phyloP scores from a whole-genome alignment of 2,329 filamentous ascomycete genomes.

The Colletotrichum siamense region DNA sequence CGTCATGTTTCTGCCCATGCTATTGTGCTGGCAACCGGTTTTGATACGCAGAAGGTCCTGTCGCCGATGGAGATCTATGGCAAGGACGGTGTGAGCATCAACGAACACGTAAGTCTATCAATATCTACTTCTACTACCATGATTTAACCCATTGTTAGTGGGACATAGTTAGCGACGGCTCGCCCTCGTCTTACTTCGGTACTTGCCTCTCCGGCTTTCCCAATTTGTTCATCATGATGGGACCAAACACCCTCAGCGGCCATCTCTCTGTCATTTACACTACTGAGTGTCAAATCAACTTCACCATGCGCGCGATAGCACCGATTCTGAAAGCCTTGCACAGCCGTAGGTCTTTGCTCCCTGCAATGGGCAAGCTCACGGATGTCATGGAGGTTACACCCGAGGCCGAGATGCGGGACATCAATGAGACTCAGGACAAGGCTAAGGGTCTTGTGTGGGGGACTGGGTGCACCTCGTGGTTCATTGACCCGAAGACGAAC shows the following conservation, averaged over 20 bases:
- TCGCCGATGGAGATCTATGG: background rate
- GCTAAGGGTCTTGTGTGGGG: slow-evolving; percentile 49
- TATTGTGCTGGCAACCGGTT: background rate
- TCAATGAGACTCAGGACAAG: background rate
- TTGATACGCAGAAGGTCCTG: background rate
- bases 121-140: background rate
- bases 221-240: background rate
- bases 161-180: background rate
- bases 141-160: background rate
- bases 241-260: background rate
- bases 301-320: background rate
- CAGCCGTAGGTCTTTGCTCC: background rate
- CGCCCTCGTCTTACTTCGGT: background rate
- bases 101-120: background rate
- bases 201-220: background rate
- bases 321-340: background rate
- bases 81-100: background rate
- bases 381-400: background rate
- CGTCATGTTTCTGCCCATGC: background rate
- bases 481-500: slow-evolving; percentile 48
- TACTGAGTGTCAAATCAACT: background rate
- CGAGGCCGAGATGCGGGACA: background rate
- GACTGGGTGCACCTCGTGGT: slow-evolving; percentile 58
- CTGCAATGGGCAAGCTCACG: background rate
- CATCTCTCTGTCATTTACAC: background rate